Conservation (phyloP, 176 grass and related monocot genomes). For the Chrysopogon serrulatus region DNA sequence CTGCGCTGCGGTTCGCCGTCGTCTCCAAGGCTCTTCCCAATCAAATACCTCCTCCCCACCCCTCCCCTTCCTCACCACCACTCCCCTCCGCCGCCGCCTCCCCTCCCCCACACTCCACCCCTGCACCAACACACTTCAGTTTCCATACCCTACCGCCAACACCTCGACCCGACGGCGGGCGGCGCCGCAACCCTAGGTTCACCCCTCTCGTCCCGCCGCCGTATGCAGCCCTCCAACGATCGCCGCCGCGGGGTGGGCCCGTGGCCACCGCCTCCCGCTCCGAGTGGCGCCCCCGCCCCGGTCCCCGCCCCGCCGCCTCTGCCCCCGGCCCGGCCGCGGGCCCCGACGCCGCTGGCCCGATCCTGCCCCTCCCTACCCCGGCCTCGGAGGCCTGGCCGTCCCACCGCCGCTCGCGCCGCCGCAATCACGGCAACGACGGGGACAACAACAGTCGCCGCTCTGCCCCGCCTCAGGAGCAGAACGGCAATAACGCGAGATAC, state of each 20-base stretch:
- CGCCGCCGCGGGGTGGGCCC: slow-evolving; percentile 25
- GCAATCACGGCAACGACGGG: not conserved
- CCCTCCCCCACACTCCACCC: not conserved
- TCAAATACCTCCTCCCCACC: slow-evolving; percentile 21
- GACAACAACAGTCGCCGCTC: not conserved
- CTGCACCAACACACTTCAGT: not conserved
- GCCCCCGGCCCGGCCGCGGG: not conserved
- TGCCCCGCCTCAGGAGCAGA: not conserved
- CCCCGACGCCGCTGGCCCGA: slow-evolving; percentile 5
- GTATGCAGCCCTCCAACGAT: slow-evolving; percentile 33
- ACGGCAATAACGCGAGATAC: not conserved
- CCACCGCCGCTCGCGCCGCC: not conserved
- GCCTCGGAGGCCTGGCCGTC: not conserved
- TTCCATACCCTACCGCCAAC: not conserved
- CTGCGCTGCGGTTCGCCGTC: slow-evolving; percentile 42
- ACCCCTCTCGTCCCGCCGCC: slow-evolving; percentile 1
- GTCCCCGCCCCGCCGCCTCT: not conserved
- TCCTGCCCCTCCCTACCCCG: slow-evolving; percentile 11
- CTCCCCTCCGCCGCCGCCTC: not conserved
- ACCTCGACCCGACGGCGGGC: slow-evolving; percentile 9
- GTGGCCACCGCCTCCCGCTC: slow-evolving; percentile 5
- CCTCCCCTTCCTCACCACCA: not conserved
- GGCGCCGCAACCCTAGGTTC: not conserved
- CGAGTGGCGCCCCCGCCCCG: slow-evolving; percentile 51
- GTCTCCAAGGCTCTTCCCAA: slow-evolving; percentile 53